A percentile compares a stretch with the other conserved stretches of the same genome.
Evolutionary conservation across 2,329 filamentous ascomycete genomes (phyloP).

Genomic region (Atkinsonella hypoxylon): DNA sequence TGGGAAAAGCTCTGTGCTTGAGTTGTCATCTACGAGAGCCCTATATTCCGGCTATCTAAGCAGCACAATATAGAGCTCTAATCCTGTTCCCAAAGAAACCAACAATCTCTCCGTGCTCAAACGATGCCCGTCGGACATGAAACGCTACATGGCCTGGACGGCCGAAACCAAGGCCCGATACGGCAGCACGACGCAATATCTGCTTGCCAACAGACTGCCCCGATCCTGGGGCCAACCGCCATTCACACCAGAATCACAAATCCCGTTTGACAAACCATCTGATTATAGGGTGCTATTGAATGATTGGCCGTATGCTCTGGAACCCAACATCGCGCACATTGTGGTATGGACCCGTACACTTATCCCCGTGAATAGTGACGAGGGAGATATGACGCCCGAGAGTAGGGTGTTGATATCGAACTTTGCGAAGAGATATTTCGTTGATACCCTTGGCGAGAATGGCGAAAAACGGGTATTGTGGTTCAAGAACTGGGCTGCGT

Average conservation of each 20-base stretch:
- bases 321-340: slow-evolving; percentile 57
- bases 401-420: slow-evolving; percentile 51
- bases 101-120: slow-evolving; percentile 64
- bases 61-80: background rate
- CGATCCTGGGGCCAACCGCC: slow-evolving; percentile 51
- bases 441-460: slow-evolving; percentile 37
- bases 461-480: slow-evolving; percentile 52
- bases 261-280: slow-evolving; percentile 40
- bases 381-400: slow-evolving; percentile 59
- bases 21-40: too few species aligned
- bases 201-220: slow-evolving; percentile 60
- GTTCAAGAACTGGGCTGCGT: slow-evolving; percentile 88
- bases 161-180: slow-evolving; percentile 56
- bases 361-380: slow-evolving; percentile 58
- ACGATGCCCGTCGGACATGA: slow-evolving; percentile 67
- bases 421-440: slow-evolving; percentile 62
- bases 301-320: slow-evolving; percentile 86
- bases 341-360: slow-evolving; percentile 85
- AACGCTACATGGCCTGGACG: slow-evolving; percentile 69
- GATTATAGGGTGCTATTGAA: slow-evolving; percentile 68
- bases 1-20: too few species aligned
- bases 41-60: too few species aligned
- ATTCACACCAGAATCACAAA: slow-evolving; percentile 36
- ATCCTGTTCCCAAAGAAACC: slow-evolving; percentile 21
- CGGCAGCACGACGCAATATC: slow-evolving; percentile 69